These are phyloP conservation scores for Juglanconis oblonga DNA, from an alignment of 2,329 filamentous ascomycete species.

Conservation along the genomic window DNA sequence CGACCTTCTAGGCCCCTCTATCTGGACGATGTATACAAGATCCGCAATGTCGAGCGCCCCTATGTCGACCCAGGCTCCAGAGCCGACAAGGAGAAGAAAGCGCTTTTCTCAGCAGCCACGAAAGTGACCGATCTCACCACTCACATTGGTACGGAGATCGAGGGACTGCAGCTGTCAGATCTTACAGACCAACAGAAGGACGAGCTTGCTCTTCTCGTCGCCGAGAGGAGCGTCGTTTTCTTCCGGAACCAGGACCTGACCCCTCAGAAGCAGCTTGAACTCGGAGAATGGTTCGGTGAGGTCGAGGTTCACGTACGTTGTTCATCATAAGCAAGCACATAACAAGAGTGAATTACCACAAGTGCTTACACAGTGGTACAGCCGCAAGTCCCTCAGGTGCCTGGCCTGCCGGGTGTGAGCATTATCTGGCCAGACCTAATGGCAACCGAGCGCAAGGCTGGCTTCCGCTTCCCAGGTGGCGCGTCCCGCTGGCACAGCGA, in stretches of 20 bases:
- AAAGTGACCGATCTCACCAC: conserved; percentile 61
- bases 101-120: conserved; percentile 57
- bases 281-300: conserved; percentile 63
- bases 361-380: conserved; percentile 25
- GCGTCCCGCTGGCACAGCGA: conserved; percentile 69
- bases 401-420: conserved; percentile 60
- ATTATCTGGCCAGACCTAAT: conserved; percentile 70
- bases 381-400: conserved; percentile 70
- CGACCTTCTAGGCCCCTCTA: conserved; percentile 65
- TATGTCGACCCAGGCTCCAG: conserved; percentile 61
- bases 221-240: conserved; percentile 65
- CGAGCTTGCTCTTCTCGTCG: conserved; percentile 60
- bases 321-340: too few species aligned
- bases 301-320: conserved; percentile 64
- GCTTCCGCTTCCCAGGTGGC: conserved; percentile 66
- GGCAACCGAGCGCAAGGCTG: conserved; percentile 57
- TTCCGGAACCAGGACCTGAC: conserved; percentile 61
- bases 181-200: conserved; percentile 57
- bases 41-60: conserved; percentile 54
- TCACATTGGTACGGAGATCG: conserved; percentile 63
- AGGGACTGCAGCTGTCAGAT: conserved; percentile 61
- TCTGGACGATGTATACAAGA: conserved; percentile 66
- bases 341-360: not conserved
- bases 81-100: conserved; percentile 63
- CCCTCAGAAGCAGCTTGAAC: conserved; percentile 60